Evolutionary conservation across 169 alveolate species (phyloP), one percentile per base, ranked within the genome.

Genomic region (Theileria luwenshuni): DNA sequence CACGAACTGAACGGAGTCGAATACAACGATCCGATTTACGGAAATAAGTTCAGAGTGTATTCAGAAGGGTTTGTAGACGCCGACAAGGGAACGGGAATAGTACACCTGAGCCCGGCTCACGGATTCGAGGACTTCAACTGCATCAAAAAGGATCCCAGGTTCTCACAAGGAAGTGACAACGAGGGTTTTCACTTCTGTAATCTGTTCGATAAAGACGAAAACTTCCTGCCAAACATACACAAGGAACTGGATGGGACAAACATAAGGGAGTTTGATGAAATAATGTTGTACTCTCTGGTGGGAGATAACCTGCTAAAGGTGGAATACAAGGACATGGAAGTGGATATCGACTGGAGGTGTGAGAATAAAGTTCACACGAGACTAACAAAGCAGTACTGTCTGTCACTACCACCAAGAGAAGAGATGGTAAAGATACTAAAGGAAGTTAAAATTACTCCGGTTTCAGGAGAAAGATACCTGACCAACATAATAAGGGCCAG

Each of bases 21-120:
- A 19, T 25, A 60, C 15, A 10, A 30, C 15, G 69, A 81, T 64
- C 89, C 89, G 48, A 48, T 74, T 0, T 64, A 73, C 17, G 81
- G 63, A 8, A 51, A 27, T 0, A 45, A 43, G 17, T 81, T 64
- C 48, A 49, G 15, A n/a, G 76, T 81, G 13, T 59, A 74, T 60
- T 77, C 52, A 32, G 77, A 72, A 21, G 42, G 6, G 10, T 70
- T 70, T 7, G 61, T 79, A 1, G 58, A 43, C 19, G 30, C 28
- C 7, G 25, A 62, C 28, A 62, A 45, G 38, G 72, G 61, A 15
- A 81, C 89, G 5, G 89, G 89, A 13, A 81, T 81, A 42, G 70
- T 81, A 15, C 89, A 81, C 61, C 51, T 74, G 13, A 63, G 79
- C 2, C 85, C 85, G 25, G 89, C 89, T 8, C 89, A 81, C 54